These are phyloP conservation scores for Mycosarcoma maydis DNA, from an alignment of 1,284 basidiomycete genomes.

Conservation along the genomic window DNA sequence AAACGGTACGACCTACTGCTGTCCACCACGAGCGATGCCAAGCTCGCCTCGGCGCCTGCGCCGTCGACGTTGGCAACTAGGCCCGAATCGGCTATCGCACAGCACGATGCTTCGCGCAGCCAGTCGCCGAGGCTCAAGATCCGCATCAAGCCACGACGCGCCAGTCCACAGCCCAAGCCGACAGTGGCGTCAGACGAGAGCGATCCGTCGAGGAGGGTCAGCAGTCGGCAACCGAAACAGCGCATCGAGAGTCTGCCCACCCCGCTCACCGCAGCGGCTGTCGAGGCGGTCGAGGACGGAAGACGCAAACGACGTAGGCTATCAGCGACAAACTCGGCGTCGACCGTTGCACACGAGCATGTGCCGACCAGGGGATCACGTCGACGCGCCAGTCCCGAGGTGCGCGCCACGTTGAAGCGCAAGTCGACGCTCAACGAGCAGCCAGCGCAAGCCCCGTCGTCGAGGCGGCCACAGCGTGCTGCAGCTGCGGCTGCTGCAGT, in stretches of 20 bases:
- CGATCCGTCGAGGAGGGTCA: conserved; percentile 12
- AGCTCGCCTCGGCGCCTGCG: conserved; percentile 17
- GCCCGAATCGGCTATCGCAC: neutral
- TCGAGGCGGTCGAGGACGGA: conserved; percentile 16
- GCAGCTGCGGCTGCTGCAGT: conserved; percentile 23
- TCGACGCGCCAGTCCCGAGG: conserved; percentile 16
- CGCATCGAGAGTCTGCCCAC: conserved; percentile 27
- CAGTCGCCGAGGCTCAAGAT: conserved; percentile 39
- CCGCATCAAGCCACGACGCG: conserved; percentile 31
- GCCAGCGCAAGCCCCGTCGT: neutral
- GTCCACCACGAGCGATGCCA: conserved; percentile 15
- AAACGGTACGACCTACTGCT: conserved; percentile 53
- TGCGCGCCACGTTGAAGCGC: conserved; percentile 19
- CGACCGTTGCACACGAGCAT: conserved; percentile 1
- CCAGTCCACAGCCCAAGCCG: conserved; percentile 26
- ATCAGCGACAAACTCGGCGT: conserved; percentile 7
- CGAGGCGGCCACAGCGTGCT: conserved; percentile 26
- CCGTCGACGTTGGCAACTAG: conserved; percentile 11
- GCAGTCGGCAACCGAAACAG: conserved; percentile 35
- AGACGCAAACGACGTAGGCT: conserved; percentile 19
- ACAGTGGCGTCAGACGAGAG: conserved; percentile 7
- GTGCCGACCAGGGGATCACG: neutral
- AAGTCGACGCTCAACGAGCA: conserved; percentile 3
- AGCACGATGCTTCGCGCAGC: conserved; percentile 12
- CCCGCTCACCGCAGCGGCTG: conserved; percentile 25